Base-by-base conservation (phyloP, 2,329 filamentous ascomycete species). In the Fusarium ramigenum region DNA sequence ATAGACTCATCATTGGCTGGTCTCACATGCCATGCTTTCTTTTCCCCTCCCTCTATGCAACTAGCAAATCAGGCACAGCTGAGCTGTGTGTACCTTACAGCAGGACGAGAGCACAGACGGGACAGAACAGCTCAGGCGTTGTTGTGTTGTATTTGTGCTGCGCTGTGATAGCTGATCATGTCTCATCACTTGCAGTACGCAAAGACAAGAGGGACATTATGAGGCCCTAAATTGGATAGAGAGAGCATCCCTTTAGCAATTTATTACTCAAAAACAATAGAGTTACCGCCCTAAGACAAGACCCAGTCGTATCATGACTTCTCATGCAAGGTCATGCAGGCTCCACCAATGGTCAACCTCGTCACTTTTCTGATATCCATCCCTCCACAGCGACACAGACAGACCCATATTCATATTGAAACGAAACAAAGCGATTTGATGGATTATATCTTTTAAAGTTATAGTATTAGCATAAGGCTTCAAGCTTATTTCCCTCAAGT, bases 291-390 rank as follows among this genome's bases (percentile, higher is more conserved):
- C 47, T 23, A 42, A 50, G 57, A 68, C 57, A 54, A 50, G 34
- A 28, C 19, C 39, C 34, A 57, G 60, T 47, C 66, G 52, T 73
- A 73, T 74, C 70, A 73, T 74, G 71, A 61, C 70, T 74, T 56
- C 44, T 68, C 67, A 25, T 71, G 66, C 62, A 66, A 53, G 52
- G 53, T 49, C 34, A 59, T 46, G 25, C 53, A 44, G 37, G 46
- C 67, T 65, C 71, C 63, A 65, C 71, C 71, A 73, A 74, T 74
- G 32, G 47, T 62, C 71, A 63, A 68, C 70, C 70, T 68, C 54
- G 58, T 63, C 59, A 52, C 34, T 64, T 63, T 40, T 63, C 53
- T 43, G 28, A 42, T 60, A 50, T 52, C 56, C 63, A 65, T 56
- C 68, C 52, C 68, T 57, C 60, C 47, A 40, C 47, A 60, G 39